Percentiles rank a stretch among this genome's conserved stretches.
These are phyloP conservation scores for Singerocomus inundabilis DNA, from an alignment of 1,284 basidiomycete genomes.

Conservation along the genomic window DNA sequence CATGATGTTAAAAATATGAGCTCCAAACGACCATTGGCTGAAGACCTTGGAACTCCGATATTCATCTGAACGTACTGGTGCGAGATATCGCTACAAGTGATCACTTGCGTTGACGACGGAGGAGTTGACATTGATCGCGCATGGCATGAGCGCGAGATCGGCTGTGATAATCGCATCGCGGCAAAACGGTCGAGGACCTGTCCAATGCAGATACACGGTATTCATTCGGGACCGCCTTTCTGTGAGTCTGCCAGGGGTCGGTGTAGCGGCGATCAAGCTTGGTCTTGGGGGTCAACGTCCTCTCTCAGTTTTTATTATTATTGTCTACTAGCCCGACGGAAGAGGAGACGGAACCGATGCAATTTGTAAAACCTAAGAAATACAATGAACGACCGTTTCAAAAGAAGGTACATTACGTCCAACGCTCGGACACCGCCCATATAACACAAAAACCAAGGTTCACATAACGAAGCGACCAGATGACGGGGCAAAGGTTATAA, in stretches of 20 bases:
- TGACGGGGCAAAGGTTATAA: neutral
- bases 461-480: neutral
- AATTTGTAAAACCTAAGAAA: neutral
- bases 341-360: neutral
- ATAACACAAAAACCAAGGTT: neutral
- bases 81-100: neutral
- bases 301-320: too few species aligned
- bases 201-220: neutral
- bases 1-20: neutral
- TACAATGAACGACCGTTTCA: constrained; percentile 5
- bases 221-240: neutral
- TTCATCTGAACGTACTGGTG: neutral
- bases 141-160: neutral
- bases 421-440: constrained; percentile 5
- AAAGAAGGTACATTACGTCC: constrained; percentile 5
- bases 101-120: neutral
- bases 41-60: neutral
- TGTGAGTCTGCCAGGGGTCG: neutral
- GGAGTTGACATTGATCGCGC: too few species aligned
- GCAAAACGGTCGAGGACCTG: too few species aligned
- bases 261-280: neutral
- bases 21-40: too few species aligned
- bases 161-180: neutral
- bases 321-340: neutral
- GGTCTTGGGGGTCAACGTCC: neutral